Evolutionary conservation across 192 early-diverging fungal genomes (phyloP), one percentile per base, ranked within the genome.

Genomic region (Dispira parvispora): DNA sequence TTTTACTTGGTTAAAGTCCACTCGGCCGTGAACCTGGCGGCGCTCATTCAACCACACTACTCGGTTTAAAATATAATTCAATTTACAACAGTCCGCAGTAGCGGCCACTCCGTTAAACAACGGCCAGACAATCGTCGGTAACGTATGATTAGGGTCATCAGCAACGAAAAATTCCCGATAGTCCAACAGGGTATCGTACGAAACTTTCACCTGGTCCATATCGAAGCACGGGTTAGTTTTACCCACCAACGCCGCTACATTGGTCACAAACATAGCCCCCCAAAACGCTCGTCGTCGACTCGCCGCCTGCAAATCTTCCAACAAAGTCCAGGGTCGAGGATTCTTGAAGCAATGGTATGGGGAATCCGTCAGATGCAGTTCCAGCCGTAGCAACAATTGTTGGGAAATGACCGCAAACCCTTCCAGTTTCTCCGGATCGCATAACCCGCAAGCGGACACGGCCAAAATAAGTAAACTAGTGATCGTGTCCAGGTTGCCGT

Each of bases 341-440:
- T 4, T 27, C 57, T 10, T 43, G 27, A 14, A 10, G 26, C 21
- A 18, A 28, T 14, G 14, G 32, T 14, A 14, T 6, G 57, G 57
- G 11, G 57, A 18, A 43, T 60, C 57, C 2, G 43, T 14, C 38
- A 16, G 10, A 27, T 60, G 57, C 32, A 60, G 57, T 28, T 60
- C 43, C 32, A 27, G 4, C 8, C 12, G 12, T 28, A 60, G 43
- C 18, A 11, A 42, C 21, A 42, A 43, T 18, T 32, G 10, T 9
- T 43, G 11, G 38, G 57, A 28, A 28, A 60, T n/a, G 2, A 32
- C 32, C 18, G 38, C 57, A 43, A n/a, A 60, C 38, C 16, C 43
- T 16, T 60, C 57, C 32, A 60, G 4, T 43, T 60, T 60, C 12
- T 60, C 32, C 38, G 18, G 38, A 26, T 60, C 38, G 32, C 57